Evolutionary conservation across 331 rosid genomes (phyloP), one percentile per base, ranked within the genome.

Genomic region (Quercus lobata): DNA sequence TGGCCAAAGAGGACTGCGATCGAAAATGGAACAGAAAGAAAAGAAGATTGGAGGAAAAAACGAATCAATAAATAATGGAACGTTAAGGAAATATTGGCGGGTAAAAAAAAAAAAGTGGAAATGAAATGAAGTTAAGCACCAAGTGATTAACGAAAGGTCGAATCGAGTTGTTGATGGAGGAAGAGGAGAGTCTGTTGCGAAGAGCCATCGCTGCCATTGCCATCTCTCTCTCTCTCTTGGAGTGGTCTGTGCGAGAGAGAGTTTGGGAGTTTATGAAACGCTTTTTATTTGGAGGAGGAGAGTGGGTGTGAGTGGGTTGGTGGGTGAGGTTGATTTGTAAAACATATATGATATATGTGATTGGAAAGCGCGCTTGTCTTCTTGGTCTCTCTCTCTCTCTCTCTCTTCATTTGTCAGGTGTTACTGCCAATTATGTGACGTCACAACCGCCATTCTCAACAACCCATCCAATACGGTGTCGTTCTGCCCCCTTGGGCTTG

Each of bases 141-240:
- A 81, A 69, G 86, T 78, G 91, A 83, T 80, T 60, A 53, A 86
- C 1, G 78, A 87, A 73, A 72, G 86, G 58, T 72, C 77, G 66
- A 24, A 57, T 60, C 27, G 91, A 87, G 44, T 81, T 90, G 72
- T 49, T 81, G 35, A 90, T 7, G 79, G 90, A 73, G 78, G 81
- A 71, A 54, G 92, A 83, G 75, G 92, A 41, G 49, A 9, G 49
- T 41, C 49, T 87, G 56, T 89, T 84, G 77, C 92, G 97, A 75
- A 92, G 91, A 79, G 95, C 97, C 91, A 87, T 79, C 49, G 97
- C 88, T 86, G 95, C 97, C 92, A 87, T 79, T 55, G 97, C 88
- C 91, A 91, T 85, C 72, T 68, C 37, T 6, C 74, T 74, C 14
- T 1, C 55, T 56, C 12, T 5, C 16, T 37, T 9, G 21, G 10